Evolutionary conservation across 805 yeast genomes (phyloP).

Genomic region (Metschnikowia koreensis): DNA sequence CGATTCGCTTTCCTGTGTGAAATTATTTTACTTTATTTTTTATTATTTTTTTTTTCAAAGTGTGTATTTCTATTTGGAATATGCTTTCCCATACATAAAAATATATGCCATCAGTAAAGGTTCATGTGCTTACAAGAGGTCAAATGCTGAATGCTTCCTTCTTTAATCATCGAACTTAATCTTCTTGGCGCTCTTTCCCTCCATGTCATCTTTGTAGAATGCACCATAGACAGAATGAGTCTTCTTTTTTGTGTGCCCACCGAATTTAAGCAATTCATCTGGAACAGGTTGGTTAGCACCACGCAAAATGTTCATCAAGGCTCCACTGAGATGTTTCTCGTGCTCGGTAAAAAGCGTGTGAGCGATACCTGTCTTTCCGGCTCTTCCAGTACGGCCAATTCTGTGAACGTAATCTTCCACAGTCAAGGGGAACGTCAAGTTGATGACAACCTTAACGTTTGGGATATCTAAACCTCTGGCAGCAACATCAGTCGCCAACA

Average conservation of each 20-base stretch:
- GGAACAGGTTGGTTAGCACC: slow-evolving; percentile 97
- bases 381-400: slow-evolving; percentile 98
- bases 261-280: slow-evolving; percentile 88
- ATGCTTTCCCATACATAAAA: not conserved
- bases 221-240: slow-evolving; percentile 98
- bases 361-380: slow-evolving; percentile 92
- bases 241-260: slow-evolving; percentile 97
- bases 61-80: too few relatives aligned
- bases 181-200: slow-evolving; percentile 81
- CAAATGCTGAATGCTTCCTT: not conserved
- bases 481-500: slow-evolving; percentile 97
- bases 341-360: slow-evolving; percentile 95
- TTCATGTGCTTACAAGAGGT: not conserved
- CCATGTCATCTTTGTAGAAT: slow-evolving; percentile 89
- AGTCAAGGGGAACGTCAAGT: slow-evolving; percentile 92
- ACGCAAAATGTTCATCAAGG: slow-evolving; percentile 83
- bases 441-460: slow-evolving; percentile 91
- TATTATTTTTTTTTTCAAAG: too few relatives aligned
- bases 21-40: not conserved
- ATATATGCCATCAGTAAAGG: not conserved
- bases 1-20: too few relatives aligned
- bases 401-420: slow-evolving; percentile 97
- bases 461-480: slow-evolving; percentile 98
- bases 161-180: slow-evolving; percentile 62
- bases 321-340: slow-evolving; percentile 95